phyloP scores from a whole-genome alignment of 2,329 filamentous ascomycete genomes.

The Massarina eburnea region DNA sequence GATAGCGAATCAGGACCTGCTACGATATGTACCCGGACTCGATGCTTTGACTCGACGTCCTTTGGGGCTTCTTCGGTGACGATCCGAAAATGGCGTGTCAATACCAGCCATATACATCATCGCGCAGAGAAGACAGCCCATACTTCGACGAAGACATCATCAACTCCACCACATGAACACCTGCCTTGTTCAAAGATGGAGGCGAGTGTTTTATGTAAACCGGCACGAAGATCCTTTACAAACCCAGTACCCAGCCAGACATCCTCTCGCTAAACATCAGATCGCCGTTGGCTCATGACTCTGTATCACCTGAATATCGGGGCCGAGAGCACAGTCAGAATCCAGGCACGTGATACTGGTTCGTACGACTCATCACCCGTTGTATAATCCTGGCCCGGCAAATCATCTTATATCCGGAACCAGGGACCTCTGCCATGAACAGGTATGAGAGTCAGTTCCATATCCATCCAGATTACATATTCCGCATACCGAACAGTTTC shows the following conservation, averaged over 20 bases:
- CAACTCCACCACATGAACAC: background rate
- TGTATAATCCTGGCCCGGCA: too few relatives aligned
- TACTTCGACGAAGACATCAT: background rate
- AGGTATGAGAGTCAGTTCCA: too few relatives aligned
- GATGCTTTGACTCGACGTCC: background rate
- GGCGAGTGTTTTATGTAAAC: background rate
- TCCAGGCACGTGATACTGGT: background rate
- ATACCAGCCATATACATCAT: background rate
- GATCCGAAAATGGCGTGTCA: background rate
- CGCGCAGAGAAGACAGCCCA: background rate
- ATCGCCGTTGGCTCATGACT: background rate
- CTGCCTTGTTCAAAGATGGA: background rate
- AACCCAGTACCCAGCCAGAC: conserved; percentile 12
- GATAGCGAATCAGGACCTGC: too few relatives aligned
- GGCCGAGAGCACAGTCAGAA: background rate
- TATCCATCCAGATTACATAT: background rate
- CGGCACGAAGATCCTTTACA: background rate
- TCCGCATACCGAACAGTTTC: background rate
- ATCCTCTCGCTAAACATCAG: background rate
- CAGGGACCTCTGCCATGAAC: too few relatives aligned
- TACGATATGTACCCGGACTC: too few relatives aligned
- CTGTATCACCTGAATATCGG: background rate
- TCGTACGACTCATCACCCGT: too few relatives aligned
- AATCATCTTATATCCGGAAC: too few relatives aligned
- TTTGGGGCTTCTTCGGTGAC: background rate